These are phyloP conservation scores for Kurtzmaniella quercitrusa DNA, from an alignment of 1,139 yeast species.

Conservation along the genomic window DNA sequence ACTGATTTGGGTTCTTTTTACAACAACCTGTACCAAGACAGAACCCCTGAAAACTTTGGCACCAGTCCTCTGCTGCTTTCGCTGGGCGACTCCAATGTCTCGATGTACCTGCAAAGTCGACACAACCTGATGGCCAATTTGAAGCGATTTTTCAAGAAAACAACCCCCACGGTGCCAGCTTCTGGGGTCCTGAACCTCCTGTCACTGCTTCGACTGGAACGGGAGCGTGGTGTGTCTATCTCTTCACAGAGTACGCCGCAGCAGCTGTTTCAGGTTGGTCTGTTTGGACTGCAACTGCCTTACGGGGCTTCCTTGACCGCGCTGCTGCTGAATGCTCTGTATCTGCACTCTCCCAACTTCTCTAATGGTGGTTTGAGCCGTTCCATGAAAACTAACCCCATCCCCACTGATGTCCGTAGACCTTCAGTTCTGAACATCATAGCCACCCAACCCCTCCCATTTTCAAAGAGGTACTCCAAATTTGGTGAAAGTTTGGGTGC, in stretches of 20 bases:
- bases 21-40: constrained; percentile 38
- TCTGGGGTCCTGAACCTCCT: constrained; percentile 33
- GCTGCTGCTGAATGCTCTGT: constrained; percentile 28
- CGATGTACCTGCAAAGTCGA: constrained; percentile 32
- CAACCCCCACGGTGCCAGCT: constrained; percentile 23
- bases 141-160: constrained; percentile 55
- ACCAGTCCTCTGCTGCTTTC: constrained; percentile 38
- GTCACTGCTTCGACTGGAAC: constrained; percentile 31
- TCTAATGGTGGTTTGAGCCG: constrained; percentile 21
- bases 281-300: constrained; percentile 10
- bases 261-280: constrained; percentile 17
- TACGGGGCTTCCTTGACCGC: constrained; percentile 18
- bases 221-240: constrained; percentile 13
- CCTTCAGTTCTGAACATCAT: constrained; percentile 34
- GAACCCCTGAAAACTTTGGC: constrained; percentile 17
- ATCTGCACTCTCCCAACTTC: constrained; percentile 28
- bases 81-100: constrained; percentile 23
- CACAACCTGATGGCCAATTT: constrained; percentile 77
- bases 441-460: constrained; percentile 42
- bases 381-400: constrained; percentile 10
- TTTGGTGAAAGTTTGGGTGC: constrained; percentile 88
- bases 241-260: constrained; percentile 12
- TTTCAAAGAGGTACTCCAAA: constrained; percentile 73
- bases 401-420: constrained; percentile 23
- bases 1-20: constrained; percentile 46